Evolutionary conservation across 108 stramenopile species (phyloP).

Genomic region (Nitzschia inconspicua): DNA sequence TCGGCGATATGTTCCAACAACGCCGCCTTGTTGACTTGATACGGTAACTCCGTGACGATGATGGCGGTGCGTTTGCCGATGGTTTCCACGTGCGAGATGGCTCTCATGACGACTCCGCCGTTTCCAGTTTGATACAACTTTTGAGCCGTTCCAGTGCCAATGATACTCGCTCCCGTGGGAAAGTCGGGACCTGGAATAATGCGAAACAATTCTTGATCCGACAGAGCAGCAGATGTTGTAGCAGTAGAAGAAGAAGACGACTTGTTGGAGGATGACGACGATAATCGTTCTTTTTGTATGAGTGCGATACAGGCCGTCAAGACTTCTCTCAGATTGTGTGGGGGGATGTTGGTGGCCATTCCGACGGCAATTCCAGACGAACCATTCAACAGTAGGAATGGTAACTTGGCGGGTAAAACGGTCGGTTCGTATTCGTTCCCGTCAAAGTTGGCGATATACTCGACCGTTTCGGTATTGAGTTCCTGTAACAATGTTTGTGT

Average conservation of each 20-base stretch:
- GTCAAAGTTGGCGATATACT: conserved; percentile 91
- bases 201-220: conserved; percentile 70
- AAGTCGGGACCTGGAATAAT: conserved; percentile 94
- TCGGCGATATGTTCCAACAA: conserved; percentile 93
- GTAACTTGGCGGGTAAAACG: conserved; percentile 89
- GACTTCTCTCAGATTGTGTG: conserved; percentile 94
- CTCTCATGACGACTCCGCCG: conserved; percentile 85
- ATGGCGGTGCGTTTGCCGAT: conserved; percentile 76
- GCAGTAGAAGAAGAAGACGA: too few relatives aligned
- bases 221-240: too few relatives aligned
- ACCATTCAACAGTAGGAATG: conserved; percentile 92
- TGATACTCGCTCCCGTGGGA: conserved; percentile 91
- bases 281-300: conserved; percentile 36
- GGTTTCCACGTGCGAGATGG: conserved; percentile 83
- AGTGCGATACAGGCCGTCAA: conserved; percentile 76
- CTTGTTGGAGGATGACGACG: too few relatives aligned
- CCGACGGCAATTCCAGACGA: conserved; percentile 87
- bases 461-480: conserved; percentile 77
- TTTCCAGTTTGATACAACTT: conserved; percentile 87
- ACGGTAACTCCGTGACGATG: conserved; percentile 93
- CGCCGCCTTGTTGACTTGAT: conserved; percentile 93
- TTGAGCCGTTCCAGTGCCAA: conserved; percentile 74
- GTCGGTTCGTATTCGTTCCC: conserved; percentile 91
- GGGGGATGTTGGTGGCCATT: conserved; percentile 97
- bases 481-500: conserved; percentile 80